Percentiles rank a stretch among this genome's conserved stretches.
Conservation (phyloP, 2,329 filamentous ascomycete genomes). For the Orbilia quercus region DNA sequence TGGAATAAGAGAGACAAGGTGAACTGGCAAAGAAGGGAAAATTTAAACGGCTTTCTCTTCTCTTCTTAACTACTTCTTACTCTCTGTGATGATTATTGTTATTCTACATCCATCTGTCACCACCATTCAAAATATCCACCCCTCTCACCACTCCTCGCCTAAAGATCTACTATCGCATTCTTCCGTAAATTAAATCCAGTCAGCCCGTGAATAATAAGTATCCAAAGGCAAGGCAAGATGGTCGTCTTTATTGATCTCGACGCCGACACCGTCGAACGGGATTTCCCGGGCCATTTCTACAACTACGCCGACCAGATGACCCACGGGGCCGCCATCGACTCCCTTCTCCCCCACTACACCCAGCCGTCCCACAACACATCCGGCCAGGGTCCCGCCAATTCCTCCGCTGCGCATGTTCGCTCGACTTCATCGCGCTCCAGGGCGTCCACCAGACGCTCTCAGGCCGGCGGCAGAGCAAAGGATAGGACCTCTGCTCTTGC, state of each 20-base stretch:
- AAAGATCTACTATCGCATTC: background rate
- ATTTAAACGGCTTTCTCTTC: conserved; percentile 4
- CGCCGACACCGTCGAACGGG: conserved; percentile 53
- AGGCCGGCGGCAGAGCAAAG: conserved; percentile 7
- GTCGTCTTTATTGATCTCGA: conserved; percentile 55
- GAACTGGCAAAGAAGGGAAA: conserved; percentile 11
- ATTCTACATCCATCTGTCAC: no score
- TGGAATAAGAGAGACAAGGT: conserved; percentile 18
- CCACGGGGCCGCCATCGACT: conserved; percentile 18
- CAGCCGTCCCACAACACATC: conserved; percentile 25
- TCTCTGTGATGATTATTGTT: background rate
- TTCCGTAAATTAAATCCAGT: background rate
- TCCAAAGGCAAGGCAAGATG: conserved; percentile 24
- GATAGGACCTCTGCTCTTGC: conserved; percentile 1
- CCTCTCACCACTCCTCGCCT: no score
- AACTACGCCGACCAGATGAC: conserved; percentile 23
- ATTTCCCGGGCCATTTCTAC: conserved; percentile 51
- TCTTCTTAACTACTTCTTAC: conserved; percentile 3
- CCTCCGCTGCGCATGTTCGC: background rate
- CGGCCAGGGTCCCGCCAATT: background rate
- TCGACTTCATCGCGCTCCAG: conserved; percentile 17
- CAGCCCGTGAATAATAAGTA: background rate
- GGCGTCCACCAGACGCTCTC: conserved; percentile 2
- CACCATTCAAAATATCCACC: no score
- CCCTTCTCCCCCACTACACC: conserved; percentile 38